Percentiles rank a stretch among this genome's conserved stretches.
These are phyloP conservation scores for Alnus glutinosa DNA, from an alignment of 306 rosid species.

Conservation along the genomic window DNA sequence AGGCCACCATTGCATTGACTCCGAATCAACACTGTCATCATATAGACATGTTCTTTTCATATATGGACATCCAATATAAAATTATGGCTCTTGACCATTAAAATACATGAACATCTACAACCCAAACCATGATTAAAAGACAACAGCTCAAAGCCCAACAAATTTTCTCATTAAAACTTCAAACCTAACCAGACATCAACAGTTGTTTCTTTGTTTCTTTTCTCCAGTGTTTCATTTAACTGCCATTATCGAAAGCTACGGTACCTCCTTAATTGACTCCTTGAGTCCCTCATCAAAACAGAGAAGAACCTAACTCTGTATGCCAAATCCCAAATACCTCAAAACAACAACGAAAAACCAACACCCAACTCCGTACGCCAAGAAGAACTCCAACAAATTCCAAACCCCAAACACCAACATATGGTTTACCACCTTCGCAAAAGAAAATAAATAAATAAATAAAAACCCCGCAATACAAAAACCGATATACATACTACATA, in stretches of 20 bases:
- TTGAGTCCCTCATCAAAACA: not conserved
- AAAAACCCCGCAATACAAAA: not conserved
- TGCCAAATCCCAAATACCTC: not conserved
- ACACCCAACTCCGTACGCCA: too few species aligned
- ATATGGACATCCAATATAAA: too few species aligned
- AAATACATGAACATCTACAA: not conserved
- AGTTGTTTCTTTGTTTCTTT: not conserved
- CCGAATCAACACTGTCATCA: too few species aligned
- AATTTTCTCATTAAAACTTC: not conserved
- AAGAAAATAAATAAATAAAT: too few species aligned
- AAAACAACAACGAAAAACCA: not conserved
- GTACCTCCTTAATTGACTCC: not conserved
- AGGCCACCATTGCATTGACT: too few species aligned
- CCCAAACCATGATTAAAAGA: not conserved
- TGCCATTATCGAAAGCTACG: not conserved
- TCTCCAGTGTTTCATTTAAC: not conserved
- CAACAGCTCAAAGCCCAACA: not conserved
- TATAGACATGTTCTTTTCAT: too few species aligned
- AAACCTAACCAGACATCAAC: not conserved
- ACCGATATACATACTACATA: not conserved
- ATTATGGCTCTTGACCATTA: not conserved
- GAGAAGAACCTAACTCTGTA: too few species aligned
- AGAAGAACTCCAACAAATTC: too few species aligned
- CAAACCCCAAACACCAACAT: too few species aligned
- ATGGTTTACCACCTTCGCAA: too few species aligned